Evolutionary conservation across 2,329 filamentous ascomycete species (phyloP), one percentile per base, ranked within the genome.

Genomic region (Nothophoma quercina): DNA sequence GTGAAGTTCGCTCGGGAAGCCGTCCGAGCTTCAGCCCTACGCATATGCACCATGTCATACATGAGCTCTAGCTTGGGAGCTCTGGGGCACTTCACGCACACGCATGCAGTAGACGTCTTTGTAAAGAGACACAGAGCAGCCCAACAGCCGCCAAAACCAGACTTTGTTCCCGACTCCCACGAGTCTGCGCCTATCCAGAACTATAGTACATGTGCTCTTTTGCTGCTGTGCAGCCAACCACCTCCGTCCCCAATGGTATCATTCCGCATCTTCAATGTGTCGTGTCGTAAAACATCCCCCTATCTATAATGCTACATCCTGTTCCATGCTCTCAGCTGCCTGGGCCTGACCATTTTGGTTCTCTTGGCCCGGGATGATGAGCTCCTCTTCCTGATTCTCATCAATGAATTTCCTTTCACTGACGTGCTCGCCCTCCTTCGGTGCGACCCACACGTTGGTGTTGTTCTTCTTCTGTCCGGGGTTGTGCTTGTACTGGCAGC

Each of bases 401-500:
- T 91, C 86, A 42, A 93, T 86, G 77, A 96, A 97, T 70, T 90
- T 93, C 65, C 93, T 83, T 75, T 96, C 91, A 69, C 91, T 96
- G 41, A 96, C 87, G 72, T 96, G 91, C 16, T 70, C 68, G 30
- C 70, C 70, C 23, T 66, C 63, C 54, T 72, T 71, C 8, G 63
- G 84, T 3, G 91, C 84, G 15, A 88, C 92, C 93, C 93, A 98
- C 22, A 96, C 91, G 78, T 96, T 97, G 74, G 84, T 85, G 42
- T 90, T 91, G 43, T 56, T 63, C 64, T 90, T 86, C 78, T 84
- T 83, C 70, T 99, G 95, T 10, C 93, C 95, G 47, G 96, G 91
- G 32, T 87, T 89, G 74, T 99, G 95, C 75, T 92, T 92, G 79
- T 91, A 98, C 4, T 87, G 82, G 74, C 95, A 99, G 64, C 80